These are phyloP conservation scores for Pestalotiopsis sp. DNA, from an alignment of 2,329 filamentous ascomycete species.

Conservation along the genomic window DNA sequence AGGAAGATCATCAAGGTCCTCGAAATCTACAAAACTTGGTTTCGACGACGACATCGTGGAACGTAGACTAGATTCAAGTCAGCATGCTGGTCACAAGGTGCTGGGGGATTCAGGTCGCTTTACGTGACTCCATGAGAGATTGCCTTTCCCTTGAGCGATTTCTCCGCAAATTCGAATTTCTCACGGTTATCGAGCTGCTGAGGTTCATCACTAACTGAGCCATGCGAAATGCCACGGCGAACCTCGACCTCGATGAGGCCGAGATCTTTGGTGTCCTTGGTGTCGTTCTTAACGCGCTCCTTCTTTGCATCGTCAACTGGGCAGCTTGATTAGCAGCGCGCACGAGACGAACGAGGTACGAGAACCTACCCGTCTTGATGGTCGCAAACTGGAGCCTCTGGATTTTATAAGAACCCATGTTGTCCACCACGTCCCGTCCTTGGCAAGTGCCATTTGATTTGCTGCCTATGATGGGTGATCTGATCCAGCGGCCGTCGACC, in stretches of 20 bases:
- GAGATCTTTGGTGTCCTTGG: slow-evolving; percentile 20
- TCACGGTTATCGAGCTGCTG: background rate
- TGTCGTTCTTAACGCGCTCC: slow-evolving; percentile 26
- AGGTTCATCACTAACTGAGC: background rate
- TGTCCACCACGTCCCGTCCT: too few relatives aligned
- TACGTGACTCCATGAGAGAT: slow-evolving; percentile 34
- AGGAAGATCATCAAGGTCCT: background rate
- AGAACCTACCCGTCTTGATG: too few relatives aligned
- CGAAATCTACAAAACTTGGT: background rate
- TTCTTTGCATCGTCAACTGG: slow-evolving; percentile 24
- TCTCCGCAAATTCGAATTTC: slow-evolving; percentile 28
- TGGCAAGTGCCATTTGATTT: background rate
- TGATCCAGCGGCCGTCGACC: slow-evolving; percentile 25
- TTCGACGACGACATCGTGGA: background rate
- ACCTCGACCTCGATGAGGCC: slow-evolving; percentile 28
- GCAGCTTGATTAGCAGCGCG: too few relatives aligned
- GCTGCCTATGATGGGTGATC: background rate
- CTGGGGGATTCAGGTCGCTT: background rate
- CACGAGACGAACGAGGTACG: too few relatives aligned
- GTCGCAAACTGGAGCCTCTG: too few relatives aligned
- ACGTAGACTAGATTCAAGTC: background rate
- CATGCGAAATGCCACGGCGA: slow-evolving; percentile 10
- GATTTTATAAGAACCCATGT: too few relatives aligned
- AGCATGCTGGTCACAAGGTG: background rate
- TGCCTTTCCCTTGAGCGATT: slow-evolving; percentile 33